Percentiles rank a stretch among this genome's conserved stretches.
These are phyloP conservation scores for Apiospora marii DNA, from an alignment of 2,329 filamentous ascomycete species.

Conservation along the genomic window DNA sequence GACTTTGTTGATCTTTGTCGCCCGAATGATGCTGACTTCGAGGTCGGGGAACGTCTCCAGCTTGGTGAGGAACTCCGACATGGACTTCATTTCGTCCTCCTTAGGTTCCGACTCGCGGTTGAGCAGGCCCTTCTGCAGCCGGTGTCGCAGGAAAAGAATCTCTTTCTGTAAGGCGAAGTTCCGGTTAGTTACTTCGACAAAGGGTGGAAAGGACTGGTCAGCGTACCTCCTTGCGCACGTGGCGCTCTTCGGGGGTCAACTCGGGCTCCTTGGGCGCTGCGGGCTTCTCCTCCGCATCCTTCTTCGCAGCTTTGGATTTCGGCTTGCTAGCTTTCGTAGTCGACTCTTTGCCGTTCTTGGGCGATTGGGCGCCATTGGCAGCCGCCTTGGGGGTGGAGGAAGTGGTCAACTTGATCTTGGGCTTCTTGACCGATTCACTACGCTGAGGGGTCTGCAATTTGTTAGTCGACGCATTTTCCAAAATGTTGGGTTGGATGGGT, in stretches of 20 bases:
- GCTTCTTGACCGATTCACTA: conserved; percentile 71
- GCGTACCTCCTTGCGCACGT: conserved; percentile 65
- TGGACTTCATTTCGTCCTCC: conserved; percentile 80
- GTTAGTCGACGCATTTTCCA: conserved; percentile 9
- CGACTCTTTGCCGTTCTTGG: conserved; percentile 44
- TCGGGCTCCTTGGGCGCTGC: conserved; percentile 62
- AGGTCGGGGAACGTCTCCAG: conserved; percentile 82
- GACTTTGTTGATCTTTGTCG: conserved; percentile 98
- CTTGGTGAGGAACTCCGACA: conserved; percentile 80
- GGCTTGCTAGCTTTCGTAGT: conserved; percentile 63
- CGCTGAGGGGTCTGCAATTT: conserved; percentile 60
- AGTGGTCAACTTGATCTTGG: conserved; percentile 70
- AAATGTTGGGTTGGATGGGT: conserved; percentile 3
- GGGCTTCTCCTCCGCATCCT: conserved; percentile 60
- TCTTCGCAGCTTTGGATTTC: conserved; percentile 64
- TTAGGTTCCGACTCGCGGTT: conserved; percentile 85
- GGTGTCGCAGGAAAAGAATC: conserved; percentile 93
- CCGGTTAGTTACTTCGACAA: conserved; percentile 43
- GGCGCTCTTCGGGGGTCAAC: conserved; percentile 64
- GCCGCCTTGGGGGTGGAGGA: conserved; percentile 72
- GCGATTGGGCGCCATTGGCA: conserved; percentile 65
- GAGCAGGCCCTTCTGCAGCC: conserved; percentile 92
- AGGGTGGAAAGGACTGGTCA: conserved; percentile 23
- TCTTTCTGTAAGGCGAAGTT: conserved; percentile 60
- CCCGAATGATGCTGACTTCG: conserved; percentile 86